Percentiles rank a stretch among this genome's conserved stretches.
Conservation (phyloP, 139 green algal species). For the Auxenochlorella pyrenoidosa region DNA sequence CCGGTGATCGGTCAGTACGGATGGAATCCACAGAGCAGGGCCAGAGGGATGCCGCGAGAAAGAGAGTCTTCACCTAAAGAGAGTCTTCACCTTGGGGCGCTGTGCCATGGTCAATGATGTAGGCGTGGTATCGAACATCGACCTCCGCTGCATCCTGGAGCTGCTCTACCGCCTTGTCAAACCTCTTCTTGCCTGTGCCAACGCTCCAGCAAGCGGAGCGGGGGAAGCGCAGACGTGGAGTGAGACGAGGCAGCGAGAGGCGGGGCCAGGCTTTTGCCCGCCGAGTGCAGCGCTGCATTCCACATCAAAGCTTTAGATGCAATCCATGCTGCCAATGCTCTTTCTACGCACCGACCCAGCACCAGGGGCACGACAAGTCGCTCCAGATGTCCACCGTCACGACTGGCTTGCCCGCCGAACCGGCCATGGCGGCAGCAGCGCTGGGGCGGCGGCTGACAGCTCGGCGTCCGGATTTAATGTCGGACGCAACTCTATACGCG, state of each 20-base stretch:
- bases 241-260: neutral
- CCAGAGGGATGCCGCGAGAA: no score
- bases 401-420: neutral
- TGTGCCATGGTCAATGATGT: slow-evolving; percentile 10
- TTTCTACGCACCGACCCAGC: slow-evolving; percentile 19
- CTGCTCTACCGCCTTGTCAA: slow-evolving; percentile 25
- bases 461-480: no score
- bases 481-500: no score
- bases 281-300: no score
- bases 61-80: no score
- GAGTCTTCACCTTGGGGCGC: neutral
- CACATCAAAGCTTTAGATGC: no score
- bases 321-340: no score
- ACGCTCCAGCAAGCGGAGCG: neutral
- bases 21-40: neutral
- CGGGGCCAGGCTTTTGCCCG: no score
- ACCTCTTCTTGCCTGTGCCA: slow-evolving; percentile 4
- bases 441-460: no score
- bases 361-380: slow-evolving; percentile 20
- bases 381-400: slow-evolving; percentile 17
- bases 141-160: neutral
- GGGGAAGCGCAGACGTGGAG: neutral
- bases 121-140: neutral
- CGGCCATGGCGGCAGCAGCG: neutral
- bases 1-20: no score